Conservation (phyloP, 306 rosid genomes). For the Pyrus pyrifolia region DNA sequence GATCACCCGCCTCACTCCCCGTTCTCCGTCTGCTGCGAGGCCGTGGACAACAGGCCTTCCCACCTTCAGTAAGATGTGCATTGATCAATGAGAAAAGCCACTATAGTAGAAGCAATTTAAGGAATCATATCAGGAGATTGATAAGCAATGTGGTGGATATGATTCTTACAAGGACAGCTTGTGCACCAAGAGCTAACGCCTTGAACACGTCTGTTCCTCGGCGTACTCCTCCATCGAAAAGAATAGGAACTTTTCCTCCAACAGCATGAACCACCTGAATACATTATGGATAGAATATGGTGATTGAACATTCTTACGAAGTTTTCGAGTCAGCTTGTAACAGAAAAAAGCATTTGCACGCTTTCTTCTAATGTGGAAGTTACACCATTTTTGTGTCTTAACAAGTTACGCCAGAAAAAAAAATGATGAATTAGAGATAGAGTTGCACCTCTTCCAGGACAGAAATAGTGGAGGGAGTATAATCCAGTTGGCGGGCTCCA, state of each 20-base stretch:
- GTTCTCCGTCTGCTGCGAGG: slow-evolving; percentile 51
- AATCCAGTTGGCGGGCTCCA: slow-evolving; percentile 39
- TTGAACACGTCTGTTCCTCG: slow-evolving; percentile 65
- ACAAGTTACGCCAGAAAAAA: neutral
- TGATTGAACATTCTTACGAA: neutral
- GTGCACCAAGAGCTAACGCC: slow-evolving; percentile 61
- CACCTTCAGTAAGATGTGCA: slow-evolving; percentile 24
- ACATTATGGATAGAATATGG: neutral
- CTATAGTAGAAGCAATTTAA: neutral
- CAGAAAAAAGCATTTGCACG: neutral
- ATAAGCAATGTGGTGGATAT: neutral
- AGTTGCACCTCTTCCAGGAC: slow-evolving; percentile 35
- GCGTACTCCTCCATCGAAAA: slow-evolving; percentile 60
- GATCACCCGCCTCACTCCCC: slow-evolving; percentile 39
- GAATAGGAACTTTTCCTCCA: slow-evolving; percentile 48
- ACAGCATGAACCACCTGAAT: slow-evolving; percentile 49
- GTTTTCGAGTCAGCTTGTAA: neutral
- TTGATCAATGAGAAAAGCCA: neutral
- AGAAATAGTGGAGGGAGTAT: slow-evolving; percentile 33
- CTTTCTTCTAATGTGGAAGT: neutral
- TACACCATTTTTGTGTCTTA: neutral
- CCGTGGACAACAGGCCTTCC: slow-evolving; percentile 54
- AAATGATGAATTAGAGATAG: neutral
- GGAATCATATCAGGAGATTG: neutral
- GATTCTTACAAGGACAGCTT: neutral